These are phyloP conservation scores for Saccharomyces pastorianus DNA, from an alignment of 1,139 yeast genomes.

Conservation along the genomic window DNA sequence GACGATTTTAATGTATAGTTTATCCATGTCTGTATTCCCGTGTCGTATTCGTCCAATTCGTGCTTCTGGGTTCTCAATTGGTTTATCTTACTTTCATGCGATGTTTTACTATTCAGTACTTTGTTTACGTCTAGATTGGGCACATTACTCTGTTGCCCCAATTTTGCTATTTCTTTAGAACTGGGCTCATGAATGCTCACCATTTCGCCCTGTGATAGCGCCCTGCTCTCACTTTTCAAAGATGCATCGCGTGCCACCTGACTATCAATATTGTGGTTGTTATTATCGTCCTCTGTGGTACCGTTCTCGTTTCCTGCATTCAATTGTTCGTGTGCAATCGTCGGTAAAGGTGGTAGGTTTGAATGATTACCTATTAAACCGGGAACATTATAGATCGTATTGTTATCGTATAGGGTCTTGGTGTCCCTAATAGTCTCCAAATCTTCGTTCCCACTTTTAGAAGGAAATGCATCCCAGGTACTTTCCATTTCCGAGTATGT, in stretches of 20 bases:
- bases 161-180: constrained; percentile 12
- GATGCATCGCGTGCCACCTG: not conserved
- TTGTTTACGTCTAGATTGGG: constrained; percentile 23
- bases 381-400: constrained; percentile 31
- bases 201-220: constrained; percentile 8
- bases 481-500: constrained; percentile 30
- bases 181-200: constrained; percentile 15
- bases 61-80: constrained; percentile 18
- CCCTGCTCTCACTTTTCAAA: not conserved
- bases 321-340: not conserved
- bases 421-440: constrained; percentile 30
- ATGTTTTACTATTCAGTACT: constrained; percentile 17
- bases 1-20: constrained; percentile 26
- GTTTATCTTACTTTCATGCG: constrained; percentile 21
- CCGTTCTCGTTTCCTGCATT: not conserved
- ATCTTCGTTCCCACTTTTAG: constrained; percentile 20
- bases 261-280: not conserved
- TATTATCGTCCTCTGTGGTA: not conserved
- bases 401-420: constrained; percentile 31
- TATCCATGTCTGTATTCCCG: constrained; percentile 30
- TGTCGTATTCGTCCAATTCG: constrained; percentile 20
- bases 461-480: constrained; percentile 32
- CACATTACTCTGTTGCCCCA: constrained; percentile 10
- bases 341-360: constrained; percentile 30
- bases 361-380: constrained; percentile 24